phyloP scores from a whole-genome alignment of 179 eudicot genomes.

The Silene noctiflora region DNA sequence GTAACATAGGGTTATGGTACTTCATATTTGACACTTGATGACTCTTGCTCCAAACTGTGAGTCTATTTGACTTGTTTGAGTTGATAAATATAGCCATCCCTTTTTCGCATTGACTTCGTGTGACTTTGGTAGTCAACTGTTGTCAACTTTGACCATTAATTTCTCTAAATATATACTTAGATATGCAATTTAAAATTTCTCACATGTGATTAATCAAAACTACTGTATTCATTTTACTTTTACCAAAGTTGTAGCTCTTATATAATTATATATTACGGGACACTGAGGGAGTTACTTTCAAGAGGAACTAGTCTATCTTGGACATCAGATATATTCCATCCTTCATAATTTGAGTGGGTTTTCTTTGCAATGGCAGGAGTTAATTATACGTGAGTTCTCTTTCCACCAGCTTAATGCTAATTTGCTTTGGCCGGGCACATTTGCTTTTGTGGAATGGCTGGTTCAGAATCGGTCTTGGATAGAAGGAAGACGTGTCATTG shows the following conservation, averaged over 20 bases:
- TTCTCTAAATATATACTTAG: too few species aligned
- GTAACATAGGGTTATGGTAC: background rate
- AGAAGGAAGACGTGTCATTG: conserved; percentile 63
- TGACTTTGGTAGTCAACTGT: too few species aligned
- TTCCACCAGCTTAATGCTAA: conserved; percentile 95
- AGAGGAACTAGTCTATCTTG: conserved; percentile 1
- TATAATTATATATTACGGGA: background rate
- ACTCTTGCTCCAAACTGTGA: background rate
- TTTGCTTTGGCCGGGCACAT: conserved; percentile 95
- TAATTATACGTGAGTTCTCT: conserved; percentile 79
- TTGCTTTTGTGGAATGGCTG: conserved; percentile 91
- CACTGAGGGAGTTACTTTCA: background rate
- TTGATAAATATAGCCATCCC: background rate
- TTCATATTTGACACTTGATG: background rate
- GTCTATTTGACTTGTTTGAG: background rate
- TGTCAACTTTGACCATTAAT: too few species aligned
- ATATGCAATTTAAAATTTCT: too few species aligned
- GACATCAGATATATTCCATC: background rate
- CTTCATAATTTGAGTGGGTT: background rate
- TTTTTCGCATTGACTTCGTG: too few species aligned
- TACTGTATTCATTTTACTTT: too few species aligned
- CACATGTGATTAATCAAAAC: too few species aligned
- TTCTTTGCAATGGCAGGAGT: conserved; percentile 54
- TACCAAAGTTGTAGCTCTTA: too few species aligned
- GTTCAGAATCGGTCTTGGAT: conserved; percentile 63